phyloP scores from a whole-genome alignment of 352 stramenopile genomes.

The Phytophthora brassicae region DNA sequence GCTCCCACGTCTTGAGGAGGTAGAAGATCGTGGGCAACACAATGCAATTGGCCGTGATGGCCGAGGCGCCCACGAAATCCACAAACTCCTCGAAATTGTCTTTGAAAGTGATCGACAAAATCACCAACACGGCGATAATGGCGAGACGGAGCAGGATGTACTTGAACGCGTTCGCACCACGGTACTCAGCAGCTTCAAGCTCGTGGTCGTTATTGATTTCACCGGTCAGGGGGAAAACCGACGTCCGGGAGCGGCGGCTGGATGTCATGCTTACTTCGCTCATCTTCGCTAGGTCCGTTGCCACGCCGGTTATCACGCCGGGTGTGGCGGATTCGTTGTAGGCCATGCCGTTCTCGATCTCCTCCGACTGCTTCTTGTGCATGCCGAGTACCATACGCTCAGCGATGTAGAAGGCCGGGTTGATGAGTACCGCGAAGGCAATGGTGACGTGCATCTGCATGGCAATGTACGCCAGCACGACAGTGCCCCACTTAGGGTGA shows the following conservation, averaged over 20 bases:
- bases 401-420: slow-evolving; percentile 52
- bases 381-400: slow-evolving; percentile 57
- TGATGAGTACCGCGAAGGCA: slow-evolving; percentile 48
- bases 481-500: slow-evolving; percentile 36
- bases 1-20: slow-evolving; percentile 60
- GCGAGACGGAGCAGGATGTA: slow-evolving; percentile 45
- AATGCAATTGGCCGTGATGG: slow-evolving; percentile 59
- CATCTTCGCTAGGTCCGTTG: slow-evolving; percentile 9
- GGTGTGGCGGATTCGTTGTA: slow-evolving; percentile 36
- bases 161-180: slow-evolving; percentile 43
- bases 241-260: slow-evolving; percentile 33
- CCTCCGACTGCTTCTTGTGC: slow-evolving; percentile 40
- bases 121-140: slow-evolving; percentile 48
- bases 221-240: slow-evolving; percentile 37
- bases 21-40: slow-evolving; percentile 63
- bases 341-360: slow-evolving; percentile 37
- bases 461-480: slow-evolving; percentile 43
- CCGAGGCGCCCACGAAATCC: slow-evolving; percentile 60
- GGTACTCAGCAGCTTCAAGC: slow-evolving; percentile 42
- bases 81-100: slow-evolving; percentile 54
- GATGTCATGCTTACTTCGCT: slow-evolving; percentile 38
- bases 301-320: no score
- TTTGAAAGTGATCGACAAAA: slow-evolving; percentile 34
- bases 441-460: slow-evolving; percentile 46
- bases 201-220: slow-evolving; percentile 38